A percentile compares a stretch with the other conserved stretches of the same genome.
phyloP scores from a whole-genome alignment of 2,329 filamentous ascomycete genomes.

The Fusarium annulatum region DNA sequence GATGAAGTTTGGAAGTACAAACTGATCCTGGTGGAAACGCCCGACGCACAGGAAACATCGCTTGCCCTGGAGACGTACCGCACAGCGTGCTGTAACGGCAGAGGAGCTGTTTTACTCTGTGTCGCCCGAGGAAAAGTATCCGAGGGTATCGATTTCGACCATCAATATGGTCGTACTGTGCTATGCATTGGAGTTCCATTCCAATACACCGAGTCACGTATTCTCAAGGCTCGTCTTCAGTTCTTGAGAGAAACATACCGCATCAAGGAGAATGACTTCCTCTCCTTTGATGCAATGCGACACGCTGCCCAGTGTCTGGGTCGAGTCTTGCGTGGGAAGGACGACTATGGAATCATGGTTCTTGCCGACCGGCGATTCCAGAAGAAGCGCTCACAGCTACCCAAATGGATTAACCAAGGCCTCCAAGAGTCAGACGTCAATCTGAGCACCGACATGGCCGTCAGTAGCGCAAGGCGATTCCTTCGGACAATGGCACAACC shows the following conservation, averaged over 20 bases:
- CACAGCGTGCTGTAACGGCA: conserved; percentile 96
- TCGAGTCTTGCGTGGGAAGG: conserved; percentile 93
- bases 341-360: conserved; percentile 99
- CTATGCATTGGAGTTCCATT: conserved; percentile 97
- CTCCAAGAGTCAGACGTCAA: conserved; percentile 88
- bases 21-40: conserved; percentile 95
- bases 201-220: conserved; percentile 98
- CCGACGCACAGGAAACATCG: conserved; percentile 96
- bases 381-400: conserved; percentile 89
- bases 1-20: conserved; percentile 99
- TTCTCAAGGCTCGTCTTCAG: conserved; percentile 93
- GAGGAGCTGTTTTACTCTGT: conserved; percentile 91
- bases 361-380: conserved; percentile 93
- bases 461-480: conserved; percentile 89
- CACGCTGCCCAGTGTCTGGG: conserved; percentile 97
- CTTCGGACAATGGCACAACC: conserved; percentile 92
- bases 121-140: conserved; percentile 97
- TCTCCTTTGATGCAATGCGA: conserved; percentile 99
- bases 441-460: conserved; percentile 94
- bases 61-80: conserved; percentile 96
- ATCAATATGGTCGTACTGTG: conserved; percentile 96
- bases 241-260: conserved; percentile 97
- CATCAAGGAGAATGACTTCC: conserved; percentile 95
- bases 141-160: conserved; percentile 98
- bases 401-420: conserved; percentile 95